These are phyloP conservation scores for Blepharisma japonicum DNA, from an alignment of 73 alveolate species.

Conservation along the genomic window DNA sequence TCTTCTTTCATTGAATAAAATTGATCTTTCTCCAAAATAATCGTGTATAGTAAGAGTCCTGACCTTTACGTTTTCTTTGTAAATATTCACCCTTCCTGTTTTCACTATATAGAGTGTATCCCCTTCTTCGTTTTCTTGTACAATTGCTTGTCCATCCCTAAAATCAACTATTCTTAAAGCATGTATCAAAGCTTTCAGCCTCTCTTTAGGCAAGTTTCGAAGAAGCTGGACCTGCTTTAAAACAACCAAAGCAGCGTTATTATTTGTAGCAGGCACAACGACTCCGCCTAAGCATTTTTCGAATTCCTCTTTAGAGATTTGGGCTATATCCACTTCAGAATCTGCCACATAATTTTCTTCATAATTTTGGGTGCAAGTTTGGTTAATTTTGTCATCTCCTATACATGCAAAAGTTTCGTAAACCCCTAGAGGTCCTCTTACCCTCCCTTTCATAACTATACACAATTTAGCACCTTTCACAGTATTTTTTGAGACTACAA, in stretches of 20 bases:
- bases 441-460: conserved; percentile 21
- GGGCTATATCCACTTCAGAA: conserved; percentile 21
- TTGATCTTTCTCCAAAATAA: conserved; percentile 32
- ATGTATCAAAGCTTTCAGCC: background rate
- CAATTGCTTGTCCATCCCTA: conserved; percentile 7
- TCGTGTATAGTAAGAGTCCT: conserved; percentile 24
- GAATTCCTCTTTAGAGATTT: background rate
- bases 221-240: conserved; percentile 26
- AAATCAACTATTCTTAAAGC: conserved; percentile 24
- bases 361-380: background rate
- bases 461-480: background rate
- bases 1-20: conserved; percentile 11
- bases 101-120: conserved; percentile 13
- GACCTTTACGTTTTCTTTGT: background rate
- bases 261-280: background rate
- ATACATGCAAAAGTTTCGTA: background rate
- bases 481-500: background rate
- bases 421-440: background rate
- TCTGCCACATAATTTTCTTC: background rate
- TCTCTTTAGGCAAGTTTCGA: conserved; percentile 11
- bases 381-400: background rate
- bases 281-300: conserved; percentile 27
- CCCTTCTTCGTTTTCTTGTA: conserved; percentile 22
- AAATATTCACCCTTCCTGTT: conserved; percentile 11
- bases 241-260: conserved; percentile 26